These are phyloP conservation scores for Yarrowia divulgata DNA, from an alignment of 805 yeast genomes.

Conservation along the genomic window DNA sequence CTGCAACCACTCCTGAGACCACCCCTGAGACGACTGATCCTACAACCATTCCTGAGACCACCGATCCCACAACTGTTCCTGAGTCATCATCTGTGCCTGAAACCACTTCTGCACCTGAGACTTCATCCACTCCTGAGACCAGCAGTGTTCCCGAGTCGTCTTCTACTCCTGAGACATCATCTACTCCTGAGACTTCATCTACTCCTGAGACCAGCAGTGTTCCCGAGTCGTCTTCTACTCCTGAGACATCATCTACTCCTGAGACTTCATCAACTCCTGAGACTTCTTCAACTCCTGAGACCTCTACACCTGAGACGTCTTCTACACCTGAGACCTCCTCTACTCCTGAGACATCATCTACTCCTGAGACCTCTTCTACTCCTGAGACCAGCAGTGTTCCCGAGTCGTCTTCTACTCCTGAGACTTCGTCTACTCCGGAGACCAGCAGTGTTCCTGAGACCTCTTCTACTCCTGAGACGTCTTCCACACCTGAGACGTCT, in stretches of 20 bases:
- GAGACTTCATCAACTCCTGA: too few species aligned
- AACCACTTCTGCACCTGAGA: background rate
- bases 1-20: background rate
- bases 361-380: background rate
- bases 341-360: background rate
- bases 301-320: background rate
- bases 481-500: background rate
- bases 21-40: too few species aligned
- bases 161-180: background rate
- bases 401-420: background rate
- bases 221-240: background rate
- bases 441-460: too few species aligned
- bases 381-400: background rate
- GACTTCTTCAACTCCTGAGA: background rate
- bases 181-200: background rate
- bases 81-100: background rate
- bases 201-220: conserved; percentile 1
- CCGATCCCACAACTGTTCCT: background rate
- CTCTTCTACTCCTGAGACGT: background rate
- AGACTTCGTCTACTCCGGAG: too few species aligned
- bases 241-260: conserved; percentile 4
- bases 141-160: too few species aligned
- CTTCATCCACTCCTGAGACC: background rate
- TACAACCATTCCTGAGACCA: too few species aligned
- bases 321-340: background rate